A percentile compares a stretch with the other conserved stretches of the same genome.
phyloP scores from a whole-genome alignment of 176 grass and related monocot species.

The Poa pratensis region DNA sequence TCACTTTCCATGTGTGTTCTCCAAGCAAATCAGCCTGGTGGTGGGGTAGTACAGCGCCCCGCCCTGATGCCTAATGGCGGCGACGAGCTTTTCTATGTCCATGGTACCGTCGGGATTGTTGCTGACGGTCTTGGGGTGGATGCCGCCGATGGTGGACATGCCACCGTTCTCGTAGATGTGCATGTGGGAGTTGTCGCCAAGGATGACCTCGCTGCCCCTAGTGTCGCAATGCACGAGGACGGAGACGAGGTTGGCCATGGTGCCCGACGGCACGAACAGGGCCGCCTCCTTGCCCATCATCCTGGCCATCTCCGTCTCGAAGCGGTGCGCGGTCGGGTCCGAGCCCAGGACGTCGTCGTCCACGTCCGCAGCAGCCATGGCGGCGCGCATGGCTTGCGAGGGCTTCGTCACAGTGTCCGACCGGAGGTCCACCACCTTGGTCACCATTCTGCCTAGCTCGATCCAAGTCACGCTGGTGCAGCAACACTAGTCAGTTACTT shows the following conservation, averaged over 20 bases:
- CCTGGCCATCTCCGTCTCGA: slow-evolving; percentile 70
- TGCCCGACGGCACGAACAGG: slow-evolving; percentile 90
- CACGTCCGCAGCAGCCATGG: slow-evolving; percentile 86
- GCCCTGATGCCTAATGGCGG: slow-evolving; percentile 50
- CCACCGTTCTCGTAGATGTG: slow-evolving; percentile 90
- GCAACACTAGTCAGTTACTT: not conserved
- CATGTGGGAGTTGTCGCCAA: slow-evolving; percentile 82
- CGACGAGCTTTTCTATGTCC: slow-evolving; percentile 68
- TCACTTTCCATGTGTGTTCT: slow-evolving; percentile 95
- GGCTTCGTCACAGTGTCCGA: slow-evolving; percentile 96
- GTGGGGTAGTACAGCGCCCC: slow-evolving; percentile 69
- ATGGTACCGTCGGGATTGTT: slow-evolving; percentile 88
- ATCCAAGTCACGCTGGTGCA: not conserved
- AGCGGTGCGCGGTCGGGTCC: slow-evolving; percentile 65
- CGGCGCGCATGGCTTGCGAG: slow-evolving; percentile 69
- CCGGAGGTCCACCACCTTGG: slow-evolving; percentile 77
- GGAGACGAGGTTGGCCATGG: slow-evolving; percentile 90
- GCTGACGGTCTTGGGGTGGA: slow-evolving; percentile 71
- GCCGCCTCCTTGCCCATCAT: slow-evolving; percentile 79
- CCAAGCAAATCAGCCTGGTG: slow-evolving; percentile 81
- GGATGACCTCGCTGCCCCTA: slow-evolving; percentile 85
- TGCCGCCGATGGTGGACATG: slow-evolving; percentile 74
- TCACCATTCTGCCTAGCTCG: slow-evolving; percentile 45
- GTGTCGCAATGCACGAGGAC: slow-evolving; percentile 82
- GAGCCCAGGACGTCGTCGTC: slow-evolving; percentile 82